These are phyloP conservation scores for Cystobasidium onofrii DNA, from an alignment of 768 basidiomycete species.

Conservation along the genomic window DNA sequence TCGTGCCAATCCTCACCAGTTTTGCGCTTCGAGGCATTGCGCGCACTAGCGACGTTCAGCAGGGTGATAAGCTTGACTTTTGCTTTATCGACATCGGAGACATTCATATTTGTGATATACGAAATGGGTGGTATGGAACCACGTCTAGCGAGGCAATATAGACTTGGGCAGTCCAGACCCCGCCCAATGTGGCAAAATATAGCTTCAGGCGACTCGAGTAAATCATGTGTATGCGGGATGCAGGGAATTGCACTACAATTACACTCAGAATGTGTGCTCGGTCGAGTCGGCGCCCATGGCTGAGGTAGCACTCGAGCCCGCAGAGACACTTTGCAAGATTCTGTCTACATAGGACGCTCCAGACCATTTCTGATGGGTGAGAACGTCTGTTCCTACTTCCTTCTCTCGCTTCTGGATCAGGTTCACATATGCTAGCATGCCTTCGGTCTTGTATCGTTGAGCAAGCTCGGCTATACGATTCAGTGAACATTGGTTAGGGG, in stretches of 20 bases:
- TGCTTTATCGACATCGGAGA: slow-evolving; percentile 13
- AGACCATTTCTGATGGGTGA: slow-evolving; percentile 90
- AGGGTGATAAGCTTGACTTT: slow-evolving; percentile 35
- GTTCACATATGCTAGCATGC: slow-evolving; percentile 87
- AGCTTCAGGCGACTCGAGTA: no score
- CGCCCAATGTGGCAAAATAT: background rate
- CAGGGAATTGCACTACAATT: background rate
- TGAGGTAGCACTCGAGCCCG: slow-evolving; percentile 79
- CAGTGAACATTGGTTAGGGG: background rate
- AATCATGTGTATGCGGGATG: no score
- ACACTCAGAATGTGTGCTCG: slow-evolving; percentile 64
- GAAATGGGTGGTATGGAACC: no score
- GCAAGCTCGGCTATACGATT: slow-evolving; percentile 62
- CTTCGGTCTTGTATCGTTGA: slow-evolving; percentile 68
- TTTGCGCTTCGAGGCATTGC: slow-evolving; percentile 27
- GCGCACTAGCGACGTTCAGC: slow-evolving; percentile 31
- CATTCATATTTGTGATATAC: background rate
- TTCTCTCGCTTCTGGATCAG: slow-evolving; percentile 80
- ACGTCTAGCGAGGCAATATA: no score
- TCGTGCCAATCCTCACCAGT: slow-evolving; percentile 30
- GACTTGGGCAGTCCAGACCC: no score
- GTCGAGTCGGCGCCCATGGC: slow-evolving; percentile 79
- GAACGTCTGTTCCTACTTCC: slow-evolving; percentile 76
- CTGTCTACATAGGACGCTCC: slow-evolving; percentile 84
- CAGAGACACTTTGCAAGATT: slow-evolving; percentile 71